These are phyloP conservation scores for Lindgomyces ingoldianus DNA, from an alignment of 495 filamentous ascomycete species.

Conservation along the genomic window DNA sequence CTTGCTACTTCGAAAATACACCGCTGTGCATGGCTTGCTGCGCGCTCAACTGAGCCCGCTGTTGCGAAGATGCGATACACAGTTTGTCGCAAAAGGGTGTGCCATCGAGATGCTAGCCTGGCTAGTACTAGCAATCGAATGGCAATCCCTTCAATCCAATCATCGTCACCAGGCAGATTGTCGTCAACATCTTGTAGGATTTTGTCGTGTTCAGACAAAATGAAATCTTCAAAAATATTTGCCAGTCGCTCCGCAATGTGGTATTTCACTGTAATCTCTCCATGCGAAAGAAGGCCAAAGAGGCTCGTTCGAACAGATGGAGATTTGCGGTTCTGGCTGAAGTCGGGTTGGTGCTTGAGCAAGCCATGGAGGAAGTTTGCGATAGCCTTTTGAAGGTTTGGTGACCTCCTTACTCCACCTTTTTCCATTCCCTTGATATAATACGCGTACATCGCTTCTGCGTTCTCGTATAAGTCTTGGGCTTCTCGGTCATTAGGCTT, in stretches of 20 bases:
- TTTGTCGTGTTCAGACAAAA: conserved; percentile 75
- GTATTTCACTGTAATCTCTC: conserved; percentile 73
- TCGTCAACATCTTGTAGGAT: conserved; percentile 77
- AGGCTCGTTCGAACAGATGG: conserved; percentile 74
- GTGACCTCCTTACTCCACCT: conserved; percentile 61
- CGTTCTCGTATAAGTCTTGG: conserved; percentile 55
- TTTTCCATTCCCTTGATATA: conserved; percentile 66
- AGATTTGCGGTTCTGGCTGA: conserved; percentile 56
- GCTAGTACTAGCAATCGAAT: conserved; percentile 75
- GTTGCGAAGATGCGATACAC: conserved; percentile 94
- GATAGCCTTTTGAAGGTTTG: conserved; percentile 65
- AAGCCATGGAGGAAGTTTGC: conserved; percentile 67
- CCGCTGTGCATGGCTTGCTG: conserved; percentile 66
- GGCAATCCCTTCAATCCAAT: conserved; percentile 80
- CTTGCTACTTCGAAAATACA: conserved; percentile 68
- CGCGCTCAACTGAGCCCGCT: conserved; percentile 65
- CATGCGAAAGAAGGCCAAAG: conserved; percentile 66
- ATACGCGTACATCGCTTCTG: conserved; percentile 76
- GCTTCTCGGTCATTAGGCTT: conserved; percentile 48
- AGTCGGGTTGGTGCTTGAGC: conserved; percentile 63
- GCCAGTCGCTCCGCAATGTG: conserved; percentile 67
- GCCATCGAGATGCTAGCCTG: conserved; percentile 75
- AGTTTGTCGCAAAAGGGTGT: conserved; percentile 75
- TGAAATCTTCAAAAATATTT: conserved; percentile 74
- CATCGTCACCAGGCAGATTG: conserved; percentile 68